These are phyloP conservation scores for Cryphonectria radicalis DNA, from an alignment of 2,329 filamentous ascomycete genomes.

Conservation along the genomic window DNA sequence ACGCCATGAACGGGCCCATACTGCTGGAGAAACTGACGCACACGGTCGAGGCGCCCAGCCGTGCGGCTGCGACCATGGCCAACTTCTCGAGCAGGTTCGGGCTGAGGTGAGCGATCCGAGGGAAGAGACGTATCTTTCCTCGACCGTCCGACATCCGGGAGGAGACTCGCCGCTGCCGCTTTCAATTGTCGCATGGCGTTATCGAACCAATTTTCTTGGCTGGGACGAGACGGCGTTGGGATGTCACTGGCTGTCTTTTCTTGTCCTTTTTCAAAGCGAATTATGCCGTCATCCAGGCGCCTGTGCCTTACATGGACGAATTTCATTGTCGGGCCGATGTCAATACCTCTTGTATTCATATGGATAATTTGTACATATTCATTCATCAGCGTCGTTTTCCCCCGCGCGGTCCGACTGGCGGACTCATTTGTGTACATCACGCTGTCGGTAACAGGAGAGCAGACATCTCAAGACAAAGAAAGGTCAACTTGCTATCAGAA, in stretches of 20 bases:
- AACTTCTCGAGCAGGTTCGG: constrained; percentile 79
- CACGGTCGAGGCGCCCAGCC: constrained; percentile 61
- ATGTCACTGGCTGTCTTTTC: neutral
- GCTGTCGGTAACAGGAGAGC: neutral
- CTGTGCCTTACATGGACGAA: neutral
- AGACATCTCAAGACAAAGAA: neutral
- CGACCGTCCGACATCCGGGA: neutral
- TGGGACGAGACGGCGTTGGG: neutral
- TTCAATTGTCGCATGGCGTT: neutral
- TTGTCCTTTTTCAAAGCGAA: neutral
- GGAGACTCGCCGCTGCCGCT: neutral
- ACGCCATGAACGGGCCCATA: constrained; percentile 85
- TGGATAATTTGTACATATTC: neutral
- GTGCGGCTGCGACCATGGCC: constrained; percentile 66
- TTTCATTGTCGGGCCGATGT: neutral
- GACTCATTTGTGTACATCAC: neutral
- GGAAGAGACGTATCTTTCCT: neutral
- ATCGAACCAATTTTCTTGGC: neutral
- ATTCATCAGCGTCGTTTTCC: neutral
- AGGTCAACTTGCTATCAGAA: neutral
- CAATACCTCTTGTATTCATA: neutral
- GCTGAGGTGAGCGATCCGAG: constrained; percentile 49
- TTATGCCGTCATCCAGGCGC: neutral
- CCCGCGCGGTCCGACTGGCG: neutral
- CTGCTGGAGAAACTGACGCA: constrained; percentile 86